phyloP scores from a whole-genome alignment of 176 grass and related monocot genomes.

The Tillandsia leiboldiana region DNA sequence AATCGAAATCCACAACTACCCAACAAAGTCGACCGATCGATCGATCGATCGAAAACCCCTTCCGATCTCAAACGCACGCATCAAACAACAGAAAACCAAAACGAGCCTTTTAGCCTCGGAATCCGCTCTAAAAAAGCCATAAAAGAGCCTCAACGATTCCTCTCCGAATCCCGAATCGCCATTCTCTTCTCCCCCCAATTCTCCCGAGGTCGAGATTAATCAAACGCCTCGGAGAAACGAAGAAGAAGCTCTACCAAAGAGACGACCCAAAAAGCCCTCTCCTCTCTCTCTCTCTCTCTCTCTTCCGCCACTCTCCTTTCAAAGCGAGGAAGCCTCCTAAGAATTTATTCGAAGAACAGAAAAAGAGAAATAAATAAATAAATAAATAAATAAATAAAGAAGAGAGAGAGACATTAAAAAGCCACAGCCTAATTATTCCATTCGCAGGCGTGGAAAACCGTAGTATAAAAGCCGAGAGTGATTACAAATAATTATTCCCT shows the following conservation, averaged over 20 bases:
- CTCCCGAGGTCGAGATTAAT: not conserved
- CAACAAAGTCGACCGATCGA: conserved; percentile 7
- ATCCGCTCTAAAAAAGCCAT: not conserved
- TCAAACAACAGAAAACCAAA: not conserved
- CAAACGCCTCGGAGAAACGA: not conserved
- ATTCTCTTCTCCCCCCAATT: conserved; percentile 5
- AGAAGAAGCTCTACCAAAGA: not conserved
- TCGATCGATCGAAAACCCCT: not conserved
- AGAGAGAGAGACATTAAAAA: conserved; percentile 28
- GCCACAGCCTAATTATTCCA: conserved; percentile 30
- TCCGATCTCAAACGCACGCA: conserved; percentile 10
- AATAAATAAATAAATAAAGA: not conserved
- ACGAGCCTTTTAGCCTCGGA: not conserved
- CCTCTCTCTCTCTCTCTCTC: conserved; percentile 2
- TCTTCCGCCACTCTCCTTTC: not conserved
- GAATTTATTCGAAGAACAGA: conserved; percentile 22
- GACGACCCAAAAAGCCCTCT: not conserved
- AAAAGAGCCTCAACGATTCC: not conserved
- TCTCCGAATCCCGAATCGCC: not conserved
- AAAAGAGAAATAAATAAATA: not conserved
- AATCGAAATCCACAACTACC: conserved; percentile 2
- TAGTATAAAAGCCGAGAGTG: conserved; percentile 7
- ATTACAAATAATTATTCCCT: too few relatives aligned
- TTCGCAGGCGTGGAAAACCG: conserved; percentile 14
- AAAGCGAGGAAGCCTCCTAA: conserved; percentile 6